These are phyloP conservation scores for Hypoxylon intermedium DNA, from an alignment of 495 filamentous ascomycete species.

Conservation along the genomic window DNA sequence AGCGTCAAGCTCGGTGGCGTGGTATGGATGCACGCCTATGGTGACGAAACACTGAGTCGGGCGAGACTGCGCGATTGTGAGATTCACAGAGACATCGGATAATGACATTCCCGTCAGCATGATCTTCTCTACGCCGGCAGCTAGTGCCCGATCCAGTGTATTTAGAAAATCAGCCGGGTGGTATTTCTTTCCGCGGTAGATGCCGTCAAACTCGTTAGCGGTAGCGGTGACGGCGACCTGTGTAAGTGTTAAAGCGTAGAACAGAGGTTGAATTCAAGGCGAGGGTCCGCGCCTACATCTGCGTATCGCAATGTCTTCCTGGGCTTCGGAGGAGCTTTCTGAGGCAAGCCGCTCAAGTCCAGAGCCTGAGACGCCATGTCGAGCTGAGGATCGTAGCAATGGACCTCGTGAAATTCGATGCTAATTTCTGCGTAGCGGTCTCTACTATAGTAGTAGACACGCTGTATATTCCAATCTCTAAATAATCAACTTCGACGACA, in stretches of 20 bases:
- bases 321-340: neutral
- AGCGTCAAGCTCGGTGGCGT: conserved; percentile 56
- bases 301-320: conserved; percentile 5
- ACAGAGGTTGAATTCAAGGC: neutral
- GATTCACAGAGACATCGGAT: conserved; percentile 59
- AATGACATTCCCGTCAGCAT: conserved; percentile 78
- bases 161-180: conserved; percentile 72
- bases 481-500: neutral
- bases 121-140: conserved; percentile 72
- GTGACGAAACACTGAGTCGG: conserved; percentile 59
- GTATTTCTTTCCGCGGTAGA: conserved; percentile 72
- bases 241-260: neutral
- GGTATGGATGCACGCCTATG: conserved; percentile 81
- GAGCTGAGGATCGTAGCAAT: neutral
- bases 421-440: neutral
- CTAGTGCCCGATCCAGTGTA: conserved; percentile 69
- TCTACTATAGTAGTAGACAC: neutral
- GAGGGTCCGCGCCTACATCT: conserved; percentile 5
- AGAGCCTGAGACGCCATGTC: conserved; percentile 9
- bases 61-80: conserved; percentile 60
- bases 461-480: neutral
- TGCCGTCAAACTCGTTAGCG: conserved; percentile 61
- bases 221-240: conserved; percentile 31
- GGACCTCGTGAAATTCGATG: neutral
- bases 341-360: conserved; percentile 12